Conservation (phyloP, 768 basidiomycete species). For the Pleurotus tuber-regium region DNA sequence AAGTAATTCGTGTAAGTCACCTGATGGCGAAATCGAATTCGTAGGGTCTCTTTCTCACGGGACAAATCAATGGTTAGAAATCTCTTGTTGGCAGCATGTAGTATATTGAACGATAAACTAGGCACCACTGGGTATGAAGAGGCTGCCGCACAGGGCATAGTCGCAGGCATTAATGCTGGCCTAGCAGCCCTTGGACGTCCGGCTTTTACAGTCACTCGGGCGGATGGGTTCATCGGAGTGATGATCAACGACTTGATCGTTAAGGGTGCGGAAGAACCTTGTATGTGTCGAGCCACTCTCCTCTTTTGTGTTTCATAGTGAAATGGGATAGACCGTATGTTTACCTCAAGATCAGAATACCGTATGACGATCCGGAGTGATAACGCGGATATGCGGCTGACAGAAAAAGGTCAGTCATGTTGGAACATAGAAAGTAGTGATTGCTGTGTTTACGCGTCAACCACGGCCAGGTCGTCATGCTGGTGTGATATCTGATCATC, state of each 20-base stretch:
- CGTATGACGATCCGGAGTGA: conserved; percentile 85
- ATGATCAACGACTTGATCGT: conserved; percentile 90
- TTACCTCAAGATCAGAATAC: conserved; percentile 89
- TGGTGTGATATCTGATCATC: conserved; percentile 43
- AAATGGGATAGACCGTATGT: conserved; percentile 74
- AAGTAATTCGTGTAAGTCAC: neutral
- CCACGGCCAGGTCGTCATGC: conserved; percentile 40
- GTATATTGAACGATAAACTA: conserved; percentile 17
- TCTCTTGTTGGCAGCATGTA: too few relatives aligned
- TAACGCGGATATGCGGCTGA: conserved; percentile 84
- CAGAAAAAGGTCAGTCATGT: conserved; percentile 64
- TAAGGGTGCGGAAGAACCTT: conserved; percentile 90
- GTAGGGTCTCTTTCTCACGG: conserved; percentile 82
- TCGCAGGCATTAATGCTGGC: conserved; percentile 89
- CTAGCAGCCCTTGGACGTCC: conserved; percentile 54
- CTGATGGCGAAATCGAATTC: neutral
- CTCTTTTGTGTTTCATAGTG: conserved; percentile 7
- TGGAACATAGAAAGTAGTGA: too few relatives aligned
- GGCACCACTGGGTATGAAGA: conserved; percentile 95
- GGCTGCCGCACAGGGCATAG: conserved; percentile 85
- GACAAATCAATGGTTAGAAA: conserved; percentile 79
- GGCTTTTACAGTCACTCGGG: conserved; percentile 70
- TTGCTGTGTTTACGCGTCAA: neutral
- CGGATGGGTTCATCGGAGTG: conserved; percentile 85
- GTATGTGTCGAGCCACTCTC: conserved; percentile 39